phyloP scores from a whole-genome alignment of 2,329 filamentous ascomycete genomes.

The Fusarium buxicola region DNA sequence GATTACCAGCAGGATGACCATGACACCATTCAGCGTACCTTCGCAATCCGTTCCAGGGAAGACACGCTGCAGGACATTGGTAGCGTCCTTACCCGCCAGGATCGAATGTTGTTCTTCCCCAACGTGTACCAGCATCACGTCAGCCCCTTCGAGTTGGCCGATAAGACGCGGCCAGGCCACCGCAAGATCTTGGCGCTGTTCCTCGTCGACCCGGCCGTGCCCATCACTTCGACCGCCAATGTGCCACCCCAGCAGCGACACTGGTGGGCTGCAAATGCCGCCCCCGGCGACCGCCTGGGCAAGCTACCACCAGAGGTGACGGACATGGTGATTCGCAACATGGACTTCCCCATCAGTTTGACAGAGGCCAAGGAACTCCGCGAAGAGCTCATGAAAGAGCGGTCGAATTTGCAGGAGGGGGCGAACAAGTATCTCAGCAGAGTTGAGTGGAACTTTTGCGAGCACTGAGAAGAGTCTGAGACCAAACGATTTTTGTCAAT shows the following conservation, averaged over 20 bases:
- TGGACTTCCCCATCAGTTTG: slow-evolving; percentile 34
- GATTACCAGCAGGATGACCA: slow-evolving; percentile 50
- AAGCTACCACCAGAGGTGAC: slow-evolving; percentile 29
- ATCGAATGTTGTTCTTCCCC: slow-evolving; percentile 67
- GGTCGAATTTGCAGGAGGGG: slow-evolving; percentile 11
- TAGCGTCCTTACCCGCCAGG: slow-evolving; percentile 57
- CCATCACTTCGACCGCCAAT: slow-evolving; percentile 57
- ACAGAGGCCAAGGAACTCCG: slow-evolving; percentile 31
- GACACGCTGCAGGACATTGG: slow-evolving; percentile 56
- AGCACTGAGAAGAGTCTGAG: slow-evolving; percentile 11
- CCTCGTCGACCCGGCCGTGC: slow-evolving; percentile 67
- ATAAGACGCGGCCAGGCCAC: slow-evolving; percentile 65
- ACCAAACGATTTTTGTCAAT: no score
- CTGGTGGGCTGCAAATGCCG: slow-evolving; percentile 49
- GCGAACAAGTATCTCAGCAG: neutral
- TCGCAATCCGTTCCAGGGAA: slow-evolving; percentile 46
- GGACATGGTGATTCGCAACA: slow-evolving; percentile 24
- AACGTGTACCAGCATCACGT: slow-evolving; percentile 66
- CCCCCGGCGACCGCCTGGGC: slow-evolving; percentile 7
- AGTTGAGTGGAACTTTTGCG: slow-evolving; percentile 34
- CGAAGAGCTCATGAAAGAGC: slow-evolving; percentile 28
- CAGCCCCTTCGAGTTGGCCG: slow-evolving; percentile 61
- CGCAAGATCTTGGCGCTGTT: slow-evolving; percentile 70
- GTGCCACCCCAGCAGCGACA: slow-evolving; percentile 57
- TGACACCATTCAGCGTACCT: slow-evolving; percentile 50